Evolutionary conservation across 495 filamentous ascomycete species (phyloP).

Genomic region (Penicillium daleae): DNA sequence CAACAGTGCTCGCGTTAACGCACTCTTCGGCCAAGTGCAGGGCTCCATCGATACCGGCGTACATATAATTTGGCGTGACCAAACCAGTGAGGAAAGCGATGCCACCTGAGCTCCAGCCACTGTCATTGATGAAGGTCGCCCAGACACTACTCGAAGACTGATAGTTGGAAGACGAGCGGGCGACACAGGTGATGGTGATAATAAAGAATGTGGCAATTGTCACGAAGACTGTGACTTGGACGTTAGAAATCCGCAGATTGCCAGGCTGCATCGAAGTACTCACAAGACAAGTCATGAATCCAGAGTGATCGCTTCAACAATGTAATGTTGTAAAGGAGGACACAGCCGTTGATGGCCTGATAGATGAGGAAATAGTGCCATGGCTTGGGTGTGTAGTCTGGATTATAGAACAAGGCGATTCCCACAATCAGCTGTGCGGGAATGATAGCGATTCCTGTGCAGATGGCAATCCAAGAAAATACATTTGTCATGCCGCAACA

Average conservation of each 20-base stretch:
- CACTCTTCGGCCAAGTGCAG: slow-evolving; percentile 42
- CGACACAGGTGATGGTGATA: slow-evolving; percentile 32
- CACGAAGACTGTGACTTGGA: slow-evolving; percentile 15
- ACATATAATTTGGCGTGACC: slow-evolving; percentile 34
- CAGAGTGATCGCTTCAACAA: slow-evolving; percentile 28
- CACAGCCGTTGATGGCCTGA: slow-evolving; percentile 33
- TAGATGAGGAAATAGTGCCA: slow-evolving; percentile 48
- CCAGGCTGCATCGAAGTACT: slow-evolving; percentile 4
- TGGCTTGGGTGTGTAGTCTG: slow-evolving; percentile 23
- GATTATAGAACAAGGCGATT: slow-evolving; percentile 28
- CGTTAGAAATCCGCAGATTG: background rate
- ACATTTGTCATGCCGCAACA: slow-evolving; percentile 31
- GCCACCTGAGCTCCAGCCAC: slow-evolving; percentile 34
- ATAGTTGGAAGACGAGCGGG: slow-evolving; percentile 24
- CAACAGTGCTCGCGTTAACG: slow-evolving; percentile 25
- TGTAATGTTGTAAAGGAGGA: slow-evolving; percentile 31
- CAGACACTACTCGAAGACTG: slow-evolving; percentile 30
- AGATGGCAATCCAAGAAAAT: slow-evolving; percentile 32
- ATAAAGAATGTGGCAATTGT: slow-evolving; percentile 23
- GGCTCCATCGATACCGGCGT: slow-evolving; percentile 40
- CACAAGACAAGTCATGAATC: slow-evolving; percentile 35
- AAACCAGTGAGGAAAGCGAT: slow-evolving; percentile 37
- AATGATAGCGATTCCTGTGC: slow-evolving; percentile 28
- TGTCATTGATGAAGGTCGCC: slow-evolving; percentile 33
- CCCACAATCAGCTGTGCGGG: slow-evolving; percentile 26